Evolutionary conservation across 2,329 filamentous ascomycete species (phyloP).

Genomic region (Coniochaeta ligniaria): DNA sequence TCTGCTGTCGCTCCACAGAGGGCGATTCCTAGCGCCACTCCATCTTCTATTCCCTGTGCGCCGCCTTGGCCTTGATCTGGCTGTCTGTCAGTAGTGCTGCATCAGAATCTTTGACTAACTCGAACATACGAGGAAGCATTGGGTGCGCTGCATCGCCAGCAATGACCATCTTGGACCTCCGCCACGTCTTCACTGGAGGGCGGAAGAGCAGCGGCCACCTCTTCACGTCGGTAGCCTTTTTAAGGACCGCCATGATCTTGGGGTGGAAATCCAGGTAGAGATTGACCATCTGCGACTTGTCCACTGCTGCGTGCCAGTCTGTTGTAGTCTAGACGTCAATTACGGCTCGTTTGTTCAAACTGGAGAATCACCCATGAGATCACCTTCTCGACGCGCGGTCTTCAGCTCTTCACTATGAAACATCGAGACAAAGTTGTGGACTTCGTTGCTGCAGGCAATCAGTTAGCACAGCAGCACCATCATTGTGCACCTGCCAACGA

Average conservation of each 20-base stretch:
- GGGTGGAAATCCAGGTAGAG: neutral
- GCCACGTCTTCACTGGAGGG: neutral
- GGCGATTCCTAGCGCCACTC: constrained; percentile 13
- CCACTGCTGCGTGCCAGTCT: neutral
- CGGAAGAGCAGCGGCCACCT: constrained; percentile 1
- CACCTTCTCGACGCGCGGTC: neutral
- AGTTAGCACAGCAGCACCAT: neutral
- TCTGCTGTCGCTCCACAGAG: constrained; percentile 7
- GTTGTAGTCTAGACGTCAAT: neutral
- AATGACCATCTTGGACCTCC: neutral
- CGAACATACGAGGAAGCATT: neutral
- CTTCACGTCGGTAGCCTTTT: neutral
- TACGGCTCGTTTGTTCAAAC: neutral
- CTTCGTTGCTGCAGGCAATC: constrained; percentile 14
- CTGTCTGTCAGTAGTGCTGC: neutral
- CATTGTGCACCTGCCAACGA: neutral
- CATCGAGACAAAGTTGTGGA: constrained; percentile 2
- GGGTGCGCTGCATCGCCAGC: neutral
- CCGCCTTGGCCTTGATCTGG: constrained; percentile 20
- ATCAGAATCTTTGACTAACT: no score
- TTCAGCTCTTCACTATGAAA: neutral
- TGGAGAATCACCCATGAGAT: neutral
- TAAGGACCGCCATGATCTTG: neutral
- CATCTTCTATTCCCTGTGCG: constrained; percentile 18
- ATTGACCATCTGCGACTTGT: constrained; percentile 1